Percentiles rank a stretch among this genome's conserved stretches.
Conservation (phyloP, 257 asterid species). For the Solanum gracilifrons region DNA sequence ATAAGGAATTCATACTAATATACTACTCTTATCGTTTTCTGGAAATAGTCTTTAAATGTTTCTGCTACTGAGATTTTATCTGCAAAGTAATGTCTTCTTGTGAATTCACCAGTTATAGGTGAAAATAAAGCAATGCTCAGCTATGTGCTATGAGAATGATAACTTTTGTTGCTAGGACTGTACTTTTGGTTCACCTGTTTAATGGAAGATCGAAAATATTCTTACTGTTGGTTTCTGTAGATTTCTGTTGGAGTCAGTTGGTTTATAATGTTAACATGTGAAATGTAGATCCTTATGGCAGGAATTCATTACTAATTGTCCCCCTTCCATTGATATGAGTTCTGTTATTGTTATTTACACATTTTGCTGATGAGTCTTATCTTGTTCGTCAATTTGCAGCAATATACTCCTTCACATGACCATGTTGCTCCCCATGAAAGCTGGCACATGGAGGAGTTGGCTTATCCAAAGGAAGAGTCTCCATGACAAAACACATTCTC, state of each 20-base stretch:
- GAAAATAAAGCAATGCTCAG: background rate
- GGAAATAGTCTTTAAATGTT: background rate
- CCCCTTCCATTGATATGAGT: background rate
- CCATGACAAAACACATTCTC: constrained; percentile 21
- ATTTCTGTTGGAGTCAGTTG: background rate
- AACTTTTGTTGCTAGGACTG: background rate
- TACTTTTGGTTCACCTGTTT: background rate
- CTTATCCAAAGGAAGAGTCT: constrained; percentile 37
- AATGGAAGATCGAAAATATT: background rate
- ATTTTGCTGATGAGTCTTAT: background rate
- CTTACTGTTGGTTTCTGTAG: background rate
- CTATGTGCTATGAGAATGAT: background rate
- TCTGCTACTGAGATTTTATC: background rate
- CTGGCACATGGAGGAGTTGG: constrained; percentile 80
- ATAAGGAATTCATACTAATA: background rate
- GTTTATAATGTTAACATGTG: background rate
- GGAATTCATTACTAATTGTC: background rate
- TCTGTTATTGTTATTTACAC: background rate
- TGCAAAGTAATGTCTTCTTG: background rate
- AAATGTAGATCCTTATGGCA: background rate
- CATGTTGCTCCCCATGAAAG: constrained; percentile 87
- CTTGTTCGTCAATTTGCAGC: constrained; percentile 31
- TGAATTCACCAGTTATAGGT: background rate
- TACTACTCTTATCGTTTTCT: background rate
- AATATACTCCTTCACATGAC: constrained; percentile 44